Evolutionary conservation across 768 basidiomycete genomes (phyloP), one percentile per base, ranked within the genome.

Genomic region (Coprinopsis cinerea): DNA sequence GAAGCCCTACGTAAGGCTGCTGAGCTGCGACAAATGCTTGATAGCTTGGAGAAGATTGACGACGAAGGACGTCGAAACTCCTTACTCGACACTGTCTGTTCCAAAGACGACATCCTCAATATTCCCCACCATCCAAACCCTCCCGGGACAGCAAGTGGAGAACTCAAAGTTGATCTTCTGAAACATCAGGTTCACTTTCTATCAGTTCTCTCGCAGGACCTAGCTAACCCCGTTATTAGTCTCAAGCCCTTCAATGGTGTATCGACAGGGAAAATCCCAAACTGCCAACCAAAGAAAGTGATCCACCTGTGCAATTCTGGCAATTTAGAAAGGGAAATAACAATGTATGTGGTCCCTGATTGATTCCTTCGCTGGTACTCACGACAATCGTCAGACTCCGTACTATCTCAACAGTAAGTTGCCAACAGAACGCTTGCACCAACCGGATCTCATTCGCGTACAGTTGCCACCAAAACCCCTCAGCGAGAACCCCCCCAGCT

Each of bases 271-370:
- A 96, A 64, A 81, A 89, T 58, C 92, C 93, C 0, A 64, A 66
- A 32, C 65, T 93, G 11, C 93, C 92, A 1, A 76, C 70, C 50
- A 76, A 68, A 26, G 80, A 82, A 44, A 61, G 64, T 0, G 91
- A 92, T 51, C 76, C 73, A 28, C 85, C 90, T 0, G 87, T 92
- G 1, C 93, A 95, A 63, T 92, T 96, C 58, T 96, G 92, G 93
- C 83, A 90, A 59, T 64, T 83, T 24, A 77, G 67, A 58, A 83
- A 77, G 59, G 69, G 64, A 24, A 75, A 71, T 0, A 59, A 61
- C 43, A 81, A 85, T 70, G 88, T 82, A 51, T 15, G 70, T 55
- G 34, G 24, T 54, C 44, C 30, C 24, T 37, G 42, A 25, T 22
- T 15, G 27, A 7, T 17, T 25, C 25, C 18, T 41, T 26, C 35